Evolutionary conservation across 208 protist genomes (phyloP).

Genomic region (Plasmodiophora brassicae): DNA sequence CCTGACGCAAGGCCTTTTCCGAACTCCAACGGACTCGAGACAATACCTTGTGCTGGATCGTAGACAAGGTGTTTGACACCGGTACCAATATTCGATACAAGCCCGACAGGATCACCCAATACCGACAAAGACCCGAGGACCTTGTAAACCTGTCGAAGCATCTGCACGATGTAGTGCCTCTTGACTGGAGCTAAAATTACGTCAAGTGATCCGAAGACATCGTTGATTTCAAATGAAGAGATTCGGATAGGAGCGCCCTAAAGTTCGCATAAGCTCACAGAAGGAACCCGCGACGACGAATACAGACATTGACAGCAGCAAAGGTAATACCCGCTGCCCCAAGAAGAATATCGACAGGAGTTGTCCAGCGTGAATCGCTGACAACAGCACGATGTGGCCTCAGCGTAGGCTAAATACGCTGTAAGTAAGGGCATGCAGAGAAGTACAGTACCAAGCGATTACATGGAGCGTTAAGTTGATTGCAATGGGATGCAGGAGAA

Average conservation of each 20-base stretch:
- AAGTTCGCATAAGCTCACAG: neutral
- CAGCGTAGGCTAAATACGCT: no score
- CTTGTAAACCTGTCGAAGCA: neutral
- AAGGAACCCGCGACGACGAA: neutral
- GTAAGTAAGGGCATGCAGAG: no score
- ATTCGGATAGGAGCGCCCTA: neutral
- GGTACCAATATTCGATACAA: neutral
- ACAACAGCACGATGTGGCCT: no score
- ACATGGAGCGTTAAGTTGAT: neutral
- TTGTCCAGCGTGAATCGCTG: neutral
- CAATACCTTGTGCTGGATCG: neutral
- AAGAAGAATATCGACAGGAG: neutral
- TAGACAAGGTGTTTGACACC: neutral
- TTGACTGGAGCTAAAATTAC: neutral
- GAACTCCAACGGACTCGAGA: neutral
- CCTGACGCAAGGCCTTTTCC: neutral
- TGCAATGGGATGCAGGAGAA: neutral
- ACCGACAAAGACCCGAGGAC: neutral
- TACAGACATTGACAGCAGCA: neutral
- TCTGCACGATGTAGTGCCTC: neutral
- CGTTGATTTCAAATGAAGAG: neutral
- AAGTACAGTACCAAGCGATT: neutral
- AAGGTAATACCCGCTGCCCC: neutral
- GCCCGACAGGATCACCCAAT: neutral
- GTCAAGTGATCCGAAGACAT: neutral